Percentiles rank a stretch among this genome's conserved stretches.
Evolutionary conservation across 2,329 filamentous ascomycete genomes (phyloP).

Genomic region (Aspergillus novofumigatus): DNA sequence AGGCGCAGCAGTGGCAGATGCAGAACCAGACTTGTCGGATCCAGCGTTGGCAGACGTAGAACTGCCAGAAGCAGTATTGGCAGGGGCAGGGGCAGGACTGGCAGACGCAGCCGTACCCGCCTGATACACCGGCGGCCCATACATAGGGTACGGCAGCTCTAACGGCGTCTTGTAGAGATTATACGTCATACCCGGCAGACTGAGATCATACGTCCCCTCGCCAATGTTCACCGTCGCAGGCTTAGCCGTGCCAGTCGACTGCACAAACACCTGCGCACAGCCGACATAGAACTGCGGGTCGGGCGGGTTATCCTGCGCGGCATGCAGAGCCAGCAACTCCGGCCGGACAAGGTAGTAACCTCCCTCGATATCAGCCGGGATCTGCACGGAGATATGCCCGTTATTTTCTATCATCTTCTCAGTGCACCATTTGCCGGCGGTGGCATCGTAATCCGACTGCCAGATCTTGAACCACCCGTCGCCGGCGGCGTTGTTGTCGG

Average conservation of each 20-base stretch:
- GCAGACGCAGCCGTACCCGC: conserved; percentile 24
- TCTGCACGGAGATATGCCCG: conserved; percentile 58
- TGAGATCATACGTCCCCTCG: conserved; percentile 53
- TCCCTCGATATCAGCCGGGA: conserved; percentile 58
- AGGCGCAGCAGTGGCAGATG: too few relatives aligned
- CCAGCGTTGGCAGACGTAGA: too few relatives aligned
- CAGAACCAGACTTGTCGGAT: too few relatives aligned
- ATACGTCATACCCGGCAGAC: conserved; percentile 56
- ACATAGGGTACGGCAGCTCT: conserved; percentile 54
- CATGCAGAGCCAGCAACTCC: conserved; percentile 66
- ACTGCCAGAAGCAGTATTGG: too few relatives aligned
- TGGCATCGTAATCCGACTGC: conserved; percentile 61
- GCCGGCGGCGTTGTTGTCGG: conserved; percentile 52
- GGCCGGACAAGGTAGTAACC: conserved; percentile 70
- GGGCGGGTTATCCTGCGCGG: conserved; percentile 48
- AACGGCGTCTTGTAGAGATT: conserved; percentile 58
- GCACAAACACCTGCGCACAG: conserved; percentile 67
- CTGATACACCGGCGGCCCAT: conserved; percentile 54
- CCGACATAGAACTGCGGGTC: conserved; percentile 71
- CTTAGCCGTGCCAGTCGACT: conserved; percentile 46
- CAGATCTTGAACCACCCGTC: conserved; percentile 76
- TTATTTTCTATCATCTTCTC: conserved; percentile 63
- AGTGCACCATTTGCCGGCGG: conserved; percentile 61
- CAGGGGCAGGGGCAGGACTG: too few relatives aligned
- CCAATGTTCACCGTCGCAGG: conserved; percentile 61